Evolutionary conservation across 1,284 basidiomycete genomes (phyloP).

Genomic region (Agaricales sp.): DNA sequence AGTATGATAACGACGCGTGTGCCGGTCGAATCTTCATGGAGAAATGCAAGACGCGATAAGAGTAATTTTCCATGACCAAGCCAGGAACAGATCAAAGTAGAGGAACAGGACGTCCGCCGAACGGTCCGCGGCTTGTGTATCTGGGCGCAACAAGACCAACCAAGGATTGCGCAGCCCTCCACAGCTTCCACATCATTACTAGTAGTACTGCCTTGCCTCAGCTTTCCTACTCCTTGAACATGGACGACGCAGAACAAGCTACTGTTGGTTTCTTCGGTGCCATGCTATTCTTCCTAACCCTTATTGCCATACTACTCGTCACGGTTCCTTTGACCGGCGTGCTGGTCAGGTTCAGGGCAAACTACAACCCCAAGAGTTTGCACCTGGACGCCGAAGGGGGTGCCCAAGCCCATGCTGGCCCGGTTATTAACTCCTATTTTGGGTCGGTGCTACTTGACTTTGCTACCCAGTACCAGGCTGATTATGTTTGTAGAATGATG

Average conservation of each 20-base stretch:
- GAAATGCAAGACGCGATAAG: too few relatives aligned
- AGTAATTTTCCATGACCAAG: too few relatives aligned
- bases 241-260: background rate
- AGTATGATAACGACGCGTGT: too few relatives aligned
- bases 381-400: conserved; percentile 73
- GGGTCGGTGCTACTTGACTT: conserved; percentile 2
- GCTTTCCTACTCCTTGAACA: too few relatives aligned
- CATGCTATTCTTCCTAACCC: conserved; percentile 35
- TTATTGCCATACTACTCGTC: conserved; percentile 40
- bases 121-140: too few relatives aligned
- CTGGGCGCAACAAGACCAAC: too few relatives aligned
- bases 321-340: conserved; percentile 59
- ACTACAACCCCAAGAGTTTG: conserved; percentile 76
- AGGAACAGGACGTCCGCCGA: too few relatives aligned
- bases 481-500: conserved; percentile 53
- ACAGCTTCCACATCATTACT: too few relatives aligned
- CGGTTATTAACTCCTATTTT: conserved; percentile 42
- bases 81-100: too few relatives aligned
- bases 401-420: conserved; percentile 67
- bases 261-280: conserved; percentile 27
- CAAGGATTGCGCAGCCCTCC: too few relatives aligned
- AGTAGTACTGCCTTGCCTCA: too few relatives aligned
- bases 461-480: conserved; percentile 10
- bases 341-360: conserved; percentile 65
- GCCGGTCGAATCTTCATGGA: too few relatives aligned